Percentiles rank a stretch among this genome's conserved stretches.
Conservation (phyloP, 306 rosid genomes). For the Vigna trinervia region DNA sequence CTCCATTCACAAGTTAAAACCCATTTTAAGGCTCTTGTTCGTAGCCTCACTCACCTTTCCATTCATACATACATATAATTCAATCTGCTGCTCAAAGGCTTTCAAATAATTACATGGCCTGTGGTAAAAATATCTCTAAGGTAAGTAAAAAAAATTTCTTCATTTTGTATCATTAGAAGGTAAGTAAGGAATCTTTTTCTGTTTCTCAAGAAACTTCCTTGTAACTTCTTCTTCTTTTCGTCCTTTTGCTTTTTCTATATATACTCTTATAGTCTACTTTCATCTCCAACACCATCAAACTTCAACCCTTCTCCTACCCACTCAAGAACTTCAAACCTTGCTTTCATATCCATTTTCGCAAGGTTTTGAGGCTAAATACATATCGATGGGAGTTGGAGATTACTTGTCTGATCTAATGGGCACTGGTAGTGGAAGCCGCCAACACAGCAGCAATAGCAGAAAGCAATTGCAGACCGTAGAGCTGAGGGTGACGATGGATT, state of each 20-base stretch:
- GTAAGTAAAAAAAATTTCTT: slow-evolving; percentile 32
- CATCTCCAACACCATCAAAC: slow-evolving; percentile 27
- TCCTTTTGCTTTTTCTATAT: slow-evolving; percentile 3
- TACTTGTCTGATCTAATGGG: slow-evolving; percentile 78
- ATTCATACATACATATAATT: slow-evolving; percentile 48
- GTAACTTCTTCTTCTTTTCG: slow-evolving; percentile 52
- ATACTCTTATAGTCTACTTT: slow-evolving; percentile 8
- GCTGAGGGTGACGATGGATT: slow-evolving; percentile 89
- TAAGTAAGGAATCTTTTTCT: slow-evolving; percentile 63
- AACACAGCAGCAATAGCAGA: slow-evolving; percentile 61
- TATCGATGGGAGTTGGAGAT: slow-evolving; percentile 80
- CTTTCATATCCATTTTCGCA: neutral
- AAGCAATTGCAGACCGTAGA: slow-evolving; percentile 86
- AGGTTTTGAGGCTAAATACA: slow-evolving; percentile 17
- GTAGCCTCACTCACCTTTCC: slow-evolving; percentile 48
- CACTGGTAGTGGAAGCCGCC: slow-evolving; percentile 53
- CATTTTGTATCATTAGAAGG: slow-evolving; percentile 49
- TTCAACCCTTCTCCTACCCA: neutral
- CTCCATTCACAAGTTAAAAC: neutral
- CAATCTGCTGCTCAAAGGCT: slow-evolving; percentile 37
- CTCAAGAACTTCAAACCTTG: neutral
- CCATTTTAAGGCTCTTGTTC: slow-evolving; percentile 13
- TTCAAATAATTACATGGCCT: slow-evolving; percentile 47
- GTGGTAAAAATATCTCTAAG: slow-evolving; percentile 36
- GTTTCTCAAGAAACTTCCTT: slow-evolving; percentile 52